Conservation (phyloP, 257 asterid genomes). For the Nicotiana undulata region DNA sequence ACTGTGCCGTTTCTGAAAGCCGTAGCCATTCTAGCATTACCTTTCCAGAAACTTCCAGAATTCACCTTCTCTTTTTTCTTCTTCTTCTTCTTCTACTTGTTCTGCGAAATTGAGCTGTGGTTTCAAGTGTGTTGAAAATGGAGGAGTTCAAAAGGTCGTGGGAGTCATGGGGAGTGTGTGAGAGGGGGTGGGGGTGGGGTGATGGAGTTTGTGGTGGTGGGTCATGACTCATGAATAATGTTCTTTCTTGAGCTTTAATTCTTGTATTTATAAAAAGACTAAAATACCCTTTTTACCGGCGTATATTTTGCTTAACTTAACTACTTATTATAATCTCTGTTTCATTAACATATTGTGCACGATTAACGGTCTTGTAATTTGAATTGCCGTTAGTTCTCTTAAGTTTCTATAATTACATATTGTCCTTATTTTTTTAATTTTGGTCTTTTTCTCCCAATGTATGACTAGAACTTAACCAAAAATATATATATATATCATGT, state of each 20-base stretch:
- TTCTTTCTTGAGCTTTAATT: slow-evolving; percentile 11
- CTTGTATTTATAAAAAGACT: background rate
- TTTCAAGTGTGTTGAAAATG: background rate
- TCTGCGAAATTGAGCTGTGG: background rate
- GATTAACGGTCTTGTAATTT: slow-evolving; percentile 10
- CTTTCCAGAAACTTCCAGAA: background rate
- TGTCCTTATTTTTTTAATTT: background rate
- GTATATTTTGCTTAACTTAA: background rate
- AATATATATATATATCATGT: too few species aligned
- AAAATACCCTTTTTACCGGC: background rate
- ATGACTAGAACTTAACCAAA: background rate
- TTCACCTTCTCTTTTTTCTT: slow-evolving; percentile 4
- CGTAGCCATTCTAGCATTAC: slow-evolving; percentile 34
- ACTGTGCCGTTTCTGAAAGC: slow-evolving; percentile 41
- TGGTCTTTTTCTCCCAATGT: too few species aligned
- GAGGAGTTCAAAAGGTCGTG: slow-evolving; percentile 14
- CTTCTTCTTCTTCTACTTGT: background rate
- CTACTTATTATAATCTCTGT: background rate
- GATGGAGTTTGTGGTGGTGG: slow-evolving; percentile 18
- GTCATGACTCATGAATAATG: slow-evolving; percentile 9
- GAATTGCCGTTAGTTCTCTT: background rate
- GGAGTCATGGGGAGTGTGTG: slow-evolving; percentile 11
- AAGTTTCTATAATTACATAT: background rate
- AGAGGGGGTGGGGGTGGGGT: slow-evolving; percentile 11
- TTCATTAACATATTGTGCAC: background rate